These are phyloP conservation scores for Solanum megistacrolobum DNA, from an alignment of 257 asterid species.

Conservation along the genomic window DNA sequence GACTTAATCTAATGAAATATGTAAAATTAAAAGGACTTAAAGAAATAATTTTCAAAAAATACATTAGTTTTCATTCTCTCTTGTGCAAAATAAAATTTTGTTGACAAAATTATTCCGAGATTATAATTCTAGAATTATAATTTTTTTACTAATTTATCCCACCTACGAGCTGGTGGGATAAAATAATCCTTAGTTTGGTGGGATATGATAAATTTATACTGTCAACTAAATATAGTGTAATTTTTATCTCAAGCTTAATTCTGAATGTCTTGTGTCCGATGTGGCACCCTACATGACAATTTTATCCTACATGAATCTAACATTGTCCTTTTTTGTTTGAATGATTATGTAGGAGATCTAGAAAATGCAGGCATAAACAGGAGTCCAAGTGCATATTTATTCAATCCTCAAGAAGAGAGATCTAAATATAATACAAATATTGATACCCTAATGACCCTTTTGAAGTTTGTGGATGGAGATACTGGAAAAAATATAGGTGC, in stretches of 20 bases:
- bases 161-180: neutral
- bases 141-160: neutral
- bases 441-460: conserved; percentile 43
- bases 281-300: neutral
- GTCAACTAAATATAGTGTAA: neutral
- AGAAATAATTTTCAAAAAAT: neutral
- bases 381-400: conserved; percentile 55
- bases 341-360: conserved; percentile 33
- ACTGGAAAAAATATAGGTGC: conserved; percentile 35
- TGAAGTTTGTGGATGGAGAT: conserved; percentile 36
- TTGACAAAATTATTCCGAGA: neutral
- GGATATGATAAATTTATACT: neutral
- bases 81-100: neutral
- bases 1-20: neutral
- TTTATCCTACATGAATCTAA: neutral
- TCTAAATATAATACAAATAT: conserved; percentile 25
- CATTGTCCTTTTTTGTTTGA: neutral
- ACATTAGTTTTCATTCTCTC: neutral
- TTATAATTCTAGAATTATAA: neutral
- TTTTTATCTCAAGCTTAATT: neutral
- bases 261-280: neutral
- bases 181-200: neutral
- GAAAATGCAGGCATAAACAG: conserved; percentile 49
- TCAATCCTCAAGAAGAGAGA: conserved; percentile 45
- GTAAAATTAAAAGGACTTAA: neutral